Conservation (phyloP, 208 protist genomes). For the Trypanosoma melophagium region DNA sequence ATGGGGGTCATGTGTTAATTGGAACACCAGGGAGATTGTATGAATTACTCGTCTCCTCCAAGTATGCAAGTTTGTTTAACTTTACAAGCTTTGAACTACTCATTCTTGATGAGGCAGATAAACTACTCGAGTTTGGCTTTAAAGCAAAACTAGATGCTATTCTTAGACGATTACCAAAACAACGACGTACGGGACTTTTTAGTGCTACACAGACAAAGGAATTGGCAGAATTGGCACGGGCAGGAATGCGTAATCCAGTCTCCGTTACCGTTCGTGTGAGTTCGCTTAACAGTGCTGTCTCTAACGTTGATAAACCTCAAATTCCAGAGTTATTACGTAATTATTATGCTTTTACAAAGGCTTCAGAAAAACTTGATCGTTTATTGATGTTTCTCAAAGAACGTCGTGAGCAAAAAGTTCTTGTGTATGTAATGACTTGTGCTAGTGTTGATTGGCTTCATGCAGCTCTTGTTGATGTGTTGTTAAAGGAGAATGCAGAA, state of each 20-base stretch:
- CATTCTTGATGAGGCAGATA: slow-evolving; percentile 93
- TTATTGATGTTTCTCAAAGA: slow-evolving; percentile 72
- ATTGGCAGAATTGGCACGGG: slow-evolving; percentile 83
- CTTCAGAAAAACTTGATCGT: slow-evolving; percentile 87
- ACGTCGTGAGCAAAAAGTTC: slow-evolving; percentile 75
- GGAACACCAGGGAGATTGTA: slow-evolving; percentile 90
- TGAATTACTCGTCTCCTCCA: slow-evolving; percentile 88
- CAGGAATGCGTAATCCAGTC: slow-evolving; percentile 90
- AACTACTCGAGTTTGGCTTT: slow-evolving; percentile 93
- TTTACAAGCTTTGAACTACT: slow-evolving; percentile 87
- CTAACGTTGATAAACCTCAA: slow-evolving; percentile 69
- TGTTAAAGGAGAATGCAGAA: slow-evolving; percentile 57
- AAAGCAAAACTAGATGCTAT: slow-evolving; percentile 89
- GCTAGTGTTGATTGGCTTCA: slow-evolving; percentile 91
- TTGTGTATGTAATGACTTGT: slow-evolving; percentile 94
- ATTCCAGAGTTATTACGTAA: slow-evolving; percentile 87
- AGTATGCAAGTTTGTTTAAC: slow-evolving; percentile 73
- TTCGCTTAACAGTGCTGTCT: slow-evolving; percentile 38
- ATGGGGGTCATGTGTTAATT: slow-evolving; percentile 88
- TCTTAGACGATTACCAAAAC: slow-evolving; percentile 86
- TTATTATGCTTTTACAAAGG: slow-evolving; percentile 77
- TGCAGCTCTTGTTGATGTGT: slow-evolving; percentile 61
- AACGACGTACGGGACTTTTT: slow-evolving; percentile 92
- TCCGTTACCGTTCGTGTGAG: slow-evolving; percentile 77
- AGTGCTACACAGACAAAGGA: slow-evolving; percentile 93